A percentile compares a stretch with the other conserved stretches of the same genome.
Conservation (phyloP, 768 basidiomycete genomes). For the Strobilomyces echinocephalus region DNA sequence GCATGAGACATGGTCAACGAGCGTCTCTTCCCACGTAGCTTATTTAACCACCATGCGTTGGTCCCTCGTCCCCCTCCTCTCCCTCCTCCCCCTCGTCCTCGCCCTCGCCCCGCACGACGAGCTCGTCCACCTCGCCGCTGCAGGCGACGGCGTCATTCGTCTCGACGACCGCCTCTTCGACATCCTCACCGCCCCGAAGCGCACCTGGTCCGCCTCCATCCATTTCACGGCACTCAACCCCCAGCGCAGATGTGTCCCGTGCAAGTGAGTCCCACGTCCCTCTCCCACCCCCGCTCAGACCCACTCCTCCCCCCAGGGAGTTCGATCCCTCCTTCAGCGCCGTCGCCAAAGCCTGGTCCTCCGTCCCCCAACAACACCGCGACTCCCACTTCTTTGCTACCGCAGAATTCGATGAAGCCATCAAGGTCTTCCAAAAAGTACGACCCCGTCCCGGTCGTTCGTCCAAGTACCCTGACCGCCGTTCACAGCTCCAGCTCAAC, state of each 20-base stretch:
- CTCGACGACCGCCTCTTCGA: slow-evolving; percentile 76
- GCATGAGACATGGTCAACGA: slow-evolving; percentile 55
- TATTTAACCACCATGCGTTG: slow-evolving; percentile 9
- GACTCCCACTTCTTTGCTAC: slow-evolving; percentile 90
- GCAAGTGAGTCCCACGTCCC: slow-evolving; percentile 59
- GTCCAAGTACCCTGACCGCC: slow-evolving; percentile 8
- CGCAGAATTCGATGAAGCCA: slow-evolving; percentile 79
- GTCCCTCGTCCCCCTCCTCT: slow-evolving; percentile 30
- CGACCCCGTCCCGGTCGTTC: not conserved
- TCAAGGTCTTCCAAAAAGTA: slow-evolving; percentile 78
- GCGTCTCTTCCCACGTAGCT: slow-evolving; percentile 15
- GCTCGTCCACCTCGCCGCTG: slow-evolving; percentile 63
- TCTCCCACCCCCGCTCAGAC: not conserved
- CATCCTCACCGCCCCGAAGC: slow-evolving; percentile 64
- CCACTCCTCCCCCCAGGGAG: slow-evolving; percentile 48
- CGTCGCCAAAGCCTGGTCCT: slow-evolving; percentile 81
- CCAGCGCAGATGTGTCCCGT: slow-evolving; percentile 83
- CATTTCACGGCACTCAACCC: slow-evolving; percentile 84
- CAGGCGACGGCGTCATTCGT: slow-evolving; percentile 74
- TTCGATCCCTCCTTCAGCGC: slow-evolving; percentile 82
- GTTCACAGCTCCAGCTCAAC: slow-evolving; percentile 63
- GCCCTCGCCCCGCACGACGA: slow-evolving; percentile 41
- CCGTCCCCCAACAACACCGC: slow-evolving; percentile 52
- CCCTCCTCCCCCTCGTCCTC: slow-evolving; percentile 30
- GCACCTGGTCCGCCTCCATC: slow-evolving; percentile 85